These are phyloP conservation scores for Lablab purpureus DNA, from an alignment of 306 rosid species.

Conservation along the genomic window DNA sequence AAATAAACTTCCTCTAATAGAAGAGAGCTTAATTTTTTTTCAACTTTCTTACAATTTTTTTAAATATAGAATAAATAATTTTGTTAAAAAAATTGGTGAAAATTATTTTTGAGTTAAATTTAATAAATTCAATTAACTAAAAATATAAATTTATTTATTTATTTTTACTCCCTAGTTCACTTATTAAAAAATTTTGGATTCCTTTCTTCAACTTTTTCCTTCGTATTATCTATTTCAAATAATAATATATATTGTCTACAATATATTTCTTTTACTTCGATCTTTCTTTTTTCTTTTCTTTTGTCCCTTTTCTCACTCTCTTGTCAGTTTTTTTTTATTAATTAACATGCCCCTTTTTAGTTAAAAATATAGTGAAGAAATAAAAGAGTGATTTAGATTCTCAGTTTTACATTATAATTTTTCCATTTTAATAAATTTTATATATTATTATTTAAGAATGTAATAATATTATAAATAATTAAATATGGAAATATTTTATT, in stretches of 20 bases:
- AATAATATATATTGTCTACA: background rate
- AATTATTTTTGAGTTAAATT: background rate
- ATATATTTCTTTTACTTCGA: background rate
- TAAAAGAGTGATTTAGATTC: background rate
- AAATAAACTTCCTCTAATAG: no score
- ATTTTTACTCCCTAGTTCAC: background rate
- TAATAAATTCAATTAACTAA: background rate
- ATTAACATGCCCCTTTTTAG: background rate
- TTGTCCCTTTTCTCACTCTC: background rate
- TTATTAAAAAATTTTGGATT: background rate
- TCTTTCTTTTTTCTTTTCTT: background rate
- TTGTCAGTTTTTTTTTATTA: background rate
- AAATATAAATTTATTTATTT: background rate
- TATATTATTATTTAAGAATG: background rate
- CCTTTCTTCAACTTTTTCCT: background rate
- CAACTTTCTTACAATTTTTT: background rate
- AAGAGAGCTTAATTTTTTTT: no score
- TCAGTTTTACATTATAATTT: no score
- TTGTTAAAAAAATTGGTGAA: background rate
- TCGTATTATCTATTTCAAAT: background rate
- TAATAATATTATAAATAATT: background rate
- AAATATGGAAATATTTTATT: no score
- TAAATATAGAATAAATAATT: background rate
- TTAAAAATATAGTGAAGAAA: background rate
- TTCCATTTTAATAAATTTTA: background rate